phyloP scores from a whole-genome alignment of 2,329 filamentous ascomycete species.

The Davidsoniella eucalypti region DNA sequence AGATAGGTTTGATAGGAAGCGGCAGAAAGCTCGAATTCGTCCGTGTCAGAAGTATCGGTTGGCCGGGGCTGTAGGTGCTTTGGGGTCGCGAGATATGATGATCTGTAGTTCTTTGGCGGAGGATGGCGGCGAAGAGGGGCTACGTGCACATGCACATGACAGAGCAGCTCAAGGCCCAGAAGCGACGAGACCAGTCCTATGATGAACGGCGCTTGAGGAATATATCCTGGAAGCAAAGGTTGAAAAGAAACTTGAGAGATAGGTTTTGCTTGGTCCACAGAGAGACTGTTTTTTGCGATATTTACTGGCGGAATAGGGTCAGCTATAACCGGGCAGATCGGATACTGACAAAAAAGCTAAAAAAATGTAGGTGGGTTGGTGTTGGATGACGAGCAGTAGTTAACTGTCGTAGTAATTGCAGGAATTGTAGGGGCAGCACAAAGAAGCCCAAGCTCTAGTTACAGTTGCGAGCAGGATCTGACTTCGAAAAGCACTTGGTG shows the following conservation, averaged over 20 bases:
- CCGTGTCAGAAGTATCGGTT: not conserved
- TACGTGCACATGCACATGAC: conserved; percentile 12
- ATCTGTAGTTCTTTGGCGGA: not conserved
- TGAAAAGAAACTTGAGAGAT: not conserved
- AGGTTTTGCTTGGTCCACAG: no score
- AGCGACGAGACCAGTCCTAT: conserved; percentile 12
- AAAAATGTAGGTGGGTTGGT: no score
- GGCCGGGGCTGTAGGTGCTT: not conserved
- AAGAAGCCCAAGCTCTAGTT: no score
- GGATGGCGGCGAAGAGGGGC: conserved; percentile 7
- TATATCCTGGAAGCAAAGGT: not conserved
- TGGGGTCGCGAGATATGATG: not conserved
- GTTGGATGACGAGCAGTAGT: no score
- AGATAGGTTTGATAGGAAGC: conserved; percentile 5
- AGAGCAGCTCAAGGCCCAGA: conserved; percentile 12
- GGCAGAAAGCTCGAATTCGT: conserved; percentile 3
- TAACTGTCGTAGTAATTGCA: no score
- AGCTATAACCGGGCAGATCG: no score
- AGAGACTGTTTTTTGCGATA: no score
- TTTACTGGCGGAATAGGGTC: no score
- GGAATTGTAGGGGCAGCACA: no score
- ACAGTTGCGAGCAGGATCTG: no score
- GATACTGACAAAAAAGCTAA: no score
- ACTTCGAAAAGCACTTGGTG: no score
- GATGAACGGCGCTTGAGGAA: conserved; percentile 7